phyloP scores from a whole-genome alignment of 495 filamentous ascomycete genomes.

The Geoglossum glabrum region DNA sequence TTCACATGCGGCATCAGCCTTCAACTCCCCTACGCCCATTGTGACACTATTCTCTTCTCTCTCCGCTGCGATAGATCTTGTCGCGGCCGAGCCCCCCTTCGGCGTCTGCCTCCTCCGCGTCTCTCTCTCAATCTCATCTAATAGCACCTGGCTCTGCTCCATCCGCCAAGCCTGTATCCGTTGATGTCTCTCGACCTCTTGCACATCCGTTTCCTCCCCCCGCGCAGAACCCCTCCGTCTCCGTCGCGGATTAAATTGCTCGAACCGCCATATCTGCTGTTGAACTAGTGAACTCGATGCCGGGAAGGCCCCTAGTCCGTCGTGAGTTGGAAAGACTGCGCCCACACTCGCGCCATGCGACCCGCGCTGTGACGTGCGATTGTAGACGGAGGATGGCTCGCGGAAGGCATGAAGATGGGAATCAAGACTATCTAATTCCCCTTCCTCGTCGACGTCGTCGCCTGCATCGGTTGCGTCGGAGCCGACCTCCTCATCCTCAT shows the following conservation, averaged over 20 bases:
- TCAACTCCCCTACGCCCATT: conserved; percentile 8
- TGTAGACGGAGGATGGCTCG: conserved; percentile 33
- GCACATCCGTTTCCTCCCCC: conserved; percentile 41
- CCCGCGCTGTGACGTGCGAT: conserved; percentile 20
- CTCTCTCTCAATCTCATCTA: conserved; percentile 78
- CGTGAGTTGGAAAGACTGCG: conserved; percentile 67
- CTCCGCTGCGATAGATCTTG: conserved; percentile 1
- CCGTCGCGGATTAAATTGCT: conserved; percentile 47
- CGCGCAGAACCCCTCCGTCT: conserved; percentile 34
- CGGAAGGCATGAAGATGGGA: conserved; percentile 75
- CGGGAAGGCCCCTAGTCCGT: conserved; percentile 74
- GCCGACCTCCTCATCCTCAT: conserved; percentile 27
- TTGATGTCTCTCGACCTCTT: conserved; percentile 46
- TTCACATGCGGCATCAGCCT: conserved; percentile 7
- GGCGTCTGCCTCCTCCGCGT: conserved; percentile 36
- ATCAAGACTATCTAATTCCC: conserved; percentile 62
- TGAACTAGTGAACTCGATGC: conserved; percentile 36
- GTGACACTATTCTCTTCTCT: conserved; percentile 3
- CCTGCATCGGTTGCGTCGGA: conserved; percentile 15
- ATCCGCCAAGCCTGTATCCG: conserved; percentile 82
- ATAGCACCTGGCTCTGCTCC: conserved; percentile 66
- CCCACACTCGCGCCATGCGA: conserved; percentile 30
- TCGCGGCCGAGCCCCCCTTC: neutral
- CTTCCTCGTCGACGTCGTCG: conserved; percentile 11
- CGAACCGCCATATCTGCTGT: conserved; percentile 69